phyloP scores from a whole-genome alignment of 768 basidiomycete genomes.

The Amylocystis lapponica region DNA sequence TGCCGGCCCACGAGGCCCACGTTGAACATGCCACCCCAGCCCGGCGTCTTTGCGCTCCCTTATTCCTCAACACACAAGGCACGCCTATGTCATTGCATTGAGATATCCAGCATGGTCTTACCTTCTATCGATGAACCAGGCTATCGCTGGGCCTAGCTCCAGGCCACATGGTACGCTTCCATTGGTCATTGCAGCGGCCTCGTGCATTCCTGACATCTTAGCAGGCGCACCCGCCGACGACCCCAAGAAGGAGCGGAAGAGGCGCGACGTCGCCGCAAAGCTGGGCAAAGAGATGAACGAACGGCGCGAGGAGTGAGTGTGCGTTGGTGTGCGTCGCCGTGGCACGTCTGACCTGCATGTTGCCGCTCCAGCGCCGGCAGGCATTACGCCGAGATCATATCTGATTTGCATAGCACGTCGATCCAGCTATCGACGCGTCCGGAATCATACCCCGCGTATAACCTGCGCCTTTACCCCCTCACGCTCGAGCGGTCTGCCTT shows the following conservation, averaged over 20 bases:
- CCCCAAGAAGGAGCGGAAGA: constrained; percentile 56
- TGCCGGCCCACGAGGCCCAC: too few relatives aligned
- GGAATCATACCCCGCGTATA: constrained; percentile 58
- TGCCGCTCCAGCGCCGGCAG: constrained; percentile 38
- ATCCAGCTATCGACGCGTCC: constrained; percentile 65
- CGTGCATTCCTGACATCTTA: constrained; percentile 3
- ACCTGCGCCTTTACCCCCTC: constrained; percentile 65
- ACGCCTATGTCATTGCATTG: constrained; percentile 27
- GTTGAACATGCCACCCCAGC: constrained; percentile 56
- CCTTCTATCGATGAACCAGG: constrained; percentile 34
- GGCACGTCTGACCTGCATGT: not conserved
- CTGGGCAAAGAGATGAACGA: constrained; percentile 70
- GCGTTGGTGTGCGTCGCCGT: not conserved
- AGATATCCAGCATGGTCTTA: constrained; percentile 24
- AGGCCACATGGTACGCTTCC: constrained; percentile 29
- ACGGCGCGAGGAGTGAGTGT: constrained; percentile 66
- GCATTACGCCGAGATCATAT: constrained; percentile 58
- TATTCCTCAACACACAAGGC: constrained; percentile 45
- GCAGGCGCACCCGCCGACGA: constrained; percentile 30
- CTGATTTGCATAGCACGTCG: constrained; percentile 51
- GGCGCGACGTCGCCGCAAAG: constrained; percentile 65
- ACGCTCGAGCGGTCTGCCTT: constrained; percentile 74
- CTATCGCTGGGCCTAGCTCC: constrained; percentile 38
- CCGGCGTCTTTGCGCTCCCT: constrained; percentile 60
- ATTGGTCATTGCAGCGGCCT: constrained; percentile 5